A percentile compares a stretch with the other conserved stretches of the same genome.
These are phyloP conservation scores for Calonectria ilicicola DNA, from an alignment of 2,329 filamentous ascomycete species.

Conservation along the genomic window DNA sequence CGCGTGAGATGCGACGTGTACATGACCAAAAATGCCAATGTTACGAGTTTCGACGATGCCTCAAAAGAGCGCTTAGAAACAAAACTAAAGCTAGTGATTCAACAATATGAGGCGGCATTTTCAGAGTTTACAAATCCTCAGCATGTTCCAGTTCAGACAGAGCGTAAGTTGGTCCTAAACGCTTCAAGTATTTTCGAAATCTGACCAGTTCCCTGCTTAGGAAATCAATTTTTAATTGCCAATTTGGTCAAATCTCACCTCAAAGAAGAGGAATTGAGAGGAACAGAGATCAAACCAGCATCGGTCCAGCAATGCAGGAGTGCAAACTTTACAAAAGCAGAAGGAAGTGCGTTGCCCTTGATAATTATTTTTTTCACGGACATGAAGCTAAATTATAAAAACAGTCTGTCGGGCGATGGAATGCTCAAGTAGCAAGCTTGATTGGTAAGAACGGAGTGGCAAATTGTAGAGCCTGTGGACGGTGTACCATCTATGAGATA, in stretches of 20 bases:
- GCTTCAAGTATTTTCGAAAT: background rate
- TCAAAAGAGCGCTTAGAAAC: background rate
- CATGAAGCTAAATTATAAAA: background rate
- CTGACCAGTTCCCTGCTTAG: background rate
- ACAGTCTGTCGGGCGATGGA: slow-evolving; percentile 13
- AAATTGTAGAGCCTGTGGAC: background rate
- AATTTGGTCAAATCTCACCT: slow-evolving; percentile 4
- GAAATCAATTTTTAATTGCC: background rate
- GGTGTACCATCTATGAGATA: background rate
- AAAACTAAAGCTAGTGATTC: background rate
- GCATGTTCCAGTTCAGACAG: background rate
- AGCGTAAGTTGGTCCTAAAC: background rate
- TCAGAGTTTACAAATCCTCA: background rate
- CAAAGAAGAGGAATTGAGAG: background rate
- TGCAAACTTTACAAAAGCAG: slow-evolving; percentile 13
- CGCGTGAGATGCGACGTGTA: slow-evolving; percentile 27
- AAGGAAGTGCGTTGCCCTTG: slow-evolving; percentile 16
- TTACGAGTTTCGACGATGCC: background rate
- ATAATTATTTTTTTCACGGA: too few relatives aligned
- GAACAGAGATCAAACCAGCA: slow-evolving; percentile 7
- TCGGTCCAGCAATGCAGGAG: slow-evolving; percentile 22
- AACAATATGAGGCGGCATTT: background rate
- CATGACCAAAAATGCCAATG: background rate
- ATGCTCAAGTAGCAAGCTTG: background rate
- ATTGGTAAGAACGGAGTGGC: background rate